A percentile compares a stretch with the other conserved stretches of the same genome.
Conservation (phyloP, 2,329 filamentous ascomycete genomes). For the Fusarium oligoseptatum region DNA sequence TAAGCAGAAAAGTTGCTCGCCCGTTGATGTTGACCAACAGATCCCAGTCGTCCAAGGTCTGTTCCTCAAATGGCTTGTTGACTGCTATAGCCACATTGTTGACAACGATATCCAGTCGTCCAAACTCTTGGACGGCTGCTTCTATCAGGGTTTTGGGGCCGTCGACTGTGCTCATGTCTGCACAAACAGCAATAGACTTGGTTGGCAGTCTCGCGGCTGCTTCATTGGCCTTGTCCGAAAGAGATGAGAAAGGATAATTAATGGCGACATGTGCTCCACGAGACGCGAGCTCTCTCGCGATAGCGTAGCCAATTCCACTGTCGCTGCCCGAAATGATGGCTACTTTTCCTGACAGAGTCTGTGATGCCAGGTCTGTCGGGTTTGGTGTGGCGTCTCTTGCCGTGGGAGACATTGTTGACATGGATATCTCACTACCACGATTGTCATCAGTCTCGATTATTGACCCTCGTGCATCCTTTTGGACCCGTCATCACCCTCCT, state of each 20-base stretch:
- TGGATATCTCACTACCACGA: not conserved
- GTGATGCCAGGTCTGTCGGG: constrained; percentile 15
- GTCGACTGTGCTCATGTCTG: constrained; percentile 55
- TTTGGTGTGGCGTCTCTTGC: not conserved
- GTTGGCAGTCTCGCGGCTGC: constrained; percentile 45
- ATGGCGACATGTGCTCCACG: constrained; percentile 62
- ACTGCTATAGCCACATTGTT: constrained; percentile 54
- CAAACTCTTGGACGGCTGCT: constrained; percentile 51
- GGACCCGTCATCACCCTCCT: not conserved
- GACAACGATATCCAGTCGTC: constrained; percentile 56
- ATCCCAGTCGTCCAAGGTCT: constrained; percentile 56
- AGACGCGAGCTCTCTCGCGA: constrained; percentile 58
- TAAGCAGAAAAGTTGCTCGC: constrained; percentile 58
- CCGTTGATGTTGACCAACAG: constrained; percentile 57
- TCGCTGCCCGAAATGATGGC: constrained; percentile 35
- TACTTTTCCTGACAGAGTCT: constrained; percentile 31
- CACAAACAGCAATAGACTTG: constrained; percentile 54
- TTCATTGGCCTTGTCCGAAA: constrained; percentile 48
- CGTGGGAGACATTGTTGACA: not conserved
- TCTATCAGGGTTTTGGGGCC: constrained; percentile 54
- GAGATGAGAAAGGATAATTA: constrained; percentile 59
- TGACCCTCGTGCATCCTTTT: not conserved
- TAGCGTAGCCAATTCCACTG: constrained; percentile 59
- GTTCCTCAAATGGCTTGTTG: constrained; percentile 54
- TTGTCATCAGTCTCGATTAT: not conserved